Conservation (phyloP, 2,329 filamentous ascomycete species). For the Grosmannia huntii region DNA sequence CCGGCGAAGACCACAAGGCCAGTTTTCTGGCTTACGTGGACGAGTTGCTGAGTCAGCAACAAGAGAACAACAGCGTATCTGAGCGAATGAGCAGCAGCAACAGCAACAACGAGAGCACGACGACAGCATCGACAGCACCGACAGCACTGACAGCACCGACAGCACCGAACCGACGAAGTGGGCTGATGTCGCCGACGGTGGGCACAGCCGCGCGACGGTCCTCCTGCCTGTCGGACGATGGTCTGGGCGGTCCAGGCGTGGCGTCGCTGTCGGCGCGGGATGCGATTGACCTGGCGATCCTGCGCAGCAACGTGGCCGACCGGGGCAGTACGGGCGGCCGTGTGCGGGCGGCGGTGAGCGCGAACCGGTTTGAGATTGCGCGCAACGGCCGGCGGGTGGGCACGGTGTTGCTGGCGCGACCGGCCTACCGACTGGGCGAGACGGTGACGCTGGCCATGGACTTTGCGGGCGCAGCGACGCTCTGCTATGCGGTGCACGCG, state of each 20-base stretch:
- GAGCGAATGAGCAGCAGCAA: no score
- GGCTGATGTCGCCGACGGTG: conserved; percentile 4
- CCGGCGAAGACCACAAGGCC: conserved; percentile 44
- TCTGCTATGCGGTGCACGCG: conserved; percentile 74
- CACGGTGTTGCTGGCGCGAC: conserved; percentile 76
- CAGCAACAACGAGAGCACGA: neutral
- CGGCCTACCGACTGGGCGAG: conserved; percentile 82
- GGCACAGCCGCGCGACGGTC: neutral
- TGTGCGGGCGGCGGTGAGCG: conserved; percentile 52
- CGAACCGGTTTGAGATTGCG: conserved; percentile 92
- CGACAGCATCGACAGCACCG: neutral
- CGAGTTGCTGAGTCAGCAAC: conserved; percentile 45
- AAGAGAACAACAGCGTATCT: neutral
- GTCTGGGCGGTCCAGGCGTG: neutral
- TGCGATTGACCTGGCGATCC: conserved; percentile 80
- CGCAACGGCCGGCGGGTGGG: conserved; percentile 86
- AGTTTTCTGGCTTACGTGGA: conserved; percentile 63
- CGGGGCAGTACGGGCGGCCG: neutral
- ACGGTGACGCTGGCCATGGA: conserved; percentile 74
- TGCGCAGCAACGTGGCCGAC: conserved; percentile 58
- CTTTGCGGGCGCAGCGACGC: conserved; percentile 63
- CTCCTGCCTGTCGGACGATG: neutral
- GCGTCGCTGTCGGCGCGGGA: conserved; percentile 57
- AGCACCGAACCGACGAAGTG: neutral
- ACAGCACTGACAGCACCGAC: neutral